Base-by-base conservation (phyloP, 495 filamentous ascomycete genomes). In the Achaetomiella virescens region DNA sequence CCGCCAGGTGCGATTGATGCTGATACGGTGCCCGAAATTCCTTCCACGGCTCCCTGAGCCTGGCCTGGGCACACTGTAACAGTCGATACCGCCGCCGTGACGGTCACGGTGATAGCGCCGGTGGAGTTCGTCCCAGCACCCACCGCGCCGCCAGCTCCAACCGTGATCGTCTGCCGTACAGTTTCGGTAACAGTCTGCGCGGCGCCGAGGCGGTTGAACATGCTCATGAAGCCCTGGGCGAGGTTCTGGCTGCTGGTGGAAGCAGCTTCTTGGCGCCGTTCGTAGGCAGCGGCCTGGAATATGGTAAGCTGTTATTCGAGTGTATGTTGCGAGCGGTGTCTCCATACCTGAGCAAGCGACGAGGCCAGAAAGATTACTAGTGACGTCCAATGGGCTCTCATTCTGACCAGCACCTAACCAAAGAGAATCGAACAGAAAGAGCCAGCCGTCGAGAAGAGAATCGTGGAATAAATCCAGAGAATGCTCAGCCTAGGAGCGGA, bases 281-380 rank as follows among this genome's bases (percentile, higher is more conserved):
- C 58, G 46, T 68, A 66, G 20, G 58, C 68, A 54, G 62, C 67
- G 47, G 71, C 73, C 73, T 77, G 59, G 36, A 24, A 8, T 20
- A n/a, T 6, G 14, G 48, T 57, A 20, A 57, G 46, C 2, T 33
- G 40, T 52, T 47, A 21, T 15, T n/a, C 24, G 52, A 37, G 14
- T 11, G 20, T 12, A 7, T 37, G 35, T 15, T 24, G 21, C 10
- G 36, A 40, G 44, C 9, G 18, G 1, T 27, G 22, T 50, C 25
- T 52, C 61, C 72, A 46, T 58, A 77, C 75, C 71, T 73, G 68
- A 29, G 66, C 66, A 44, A 74, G 60, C 50, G 74, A 70, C 48
- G 62, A 66, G 66, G 66, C 61, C 57, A 75, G 59, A 42, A 68
- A 45, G 50, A 72, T 58, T 37, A 71, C 48, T 35, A 74, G 44